Evolutionary conservation across 768 basidiomycete genomes (phyloP), one percentile per base, ranked within the genome.

Genomic region (Lentinula detonsa): DNA sequence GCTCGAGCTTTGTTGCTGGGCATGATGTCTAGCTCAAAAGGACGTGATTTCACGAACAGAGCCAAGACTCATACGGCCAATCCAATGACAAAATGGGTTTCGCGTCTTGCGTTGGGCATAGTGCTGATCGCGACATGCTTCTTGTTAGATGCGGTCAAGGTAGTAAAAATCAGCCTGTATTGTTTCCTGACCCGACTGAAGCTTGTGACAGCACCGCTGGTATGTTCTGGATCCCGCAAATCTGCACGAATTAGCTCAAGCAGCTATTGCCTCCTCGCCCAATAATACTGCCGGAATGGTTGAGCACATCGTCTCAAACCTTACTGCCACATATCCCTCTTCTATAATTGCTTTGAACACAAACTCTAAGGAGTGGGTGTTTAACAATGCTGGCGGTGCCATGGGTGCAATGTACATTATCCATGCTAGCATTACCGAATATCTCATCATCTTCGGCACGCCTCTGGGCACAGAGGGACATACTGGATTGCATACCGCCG

Each of bases 371-470:
- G 95, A 98, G 68, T 98, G 96, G 96, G 84, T 97, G 28, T 91
- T 96, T 75, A 98, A 87, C 78, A 98, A 98, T 67, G 95, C 96
- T 0, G 97, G 95, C 10, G 97, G 97, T 62, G 95, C 95, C 0
- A 98, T 96, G 95, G 95, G 95, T 46, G 88, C 88, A 37, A 98
- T 99, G 96, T 97, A 95, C 72, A 82, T 98, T 74, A 92, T 98
- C 65, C 97, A 98, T 68, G 93, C 96, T 16, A 90, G 86, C 75
- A 88, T 99, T 67, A 98, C 96, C 9, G 97, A 99, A 77, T 99
- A 96, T 76, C 83, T 93, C 66, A 94, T 94, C 71, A 88, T 98
- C 66, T 97, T 97, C 65, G 95, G 97, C 4, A 96, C 95, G 0
- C 94, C 97, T 0, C 80, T 98, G 9, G 97, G 97, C 9, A 98